Base-by-base conservation (phyloP, 495 filamentous ascomycete genomes). In the Penicillium riverlandense region DNA sequence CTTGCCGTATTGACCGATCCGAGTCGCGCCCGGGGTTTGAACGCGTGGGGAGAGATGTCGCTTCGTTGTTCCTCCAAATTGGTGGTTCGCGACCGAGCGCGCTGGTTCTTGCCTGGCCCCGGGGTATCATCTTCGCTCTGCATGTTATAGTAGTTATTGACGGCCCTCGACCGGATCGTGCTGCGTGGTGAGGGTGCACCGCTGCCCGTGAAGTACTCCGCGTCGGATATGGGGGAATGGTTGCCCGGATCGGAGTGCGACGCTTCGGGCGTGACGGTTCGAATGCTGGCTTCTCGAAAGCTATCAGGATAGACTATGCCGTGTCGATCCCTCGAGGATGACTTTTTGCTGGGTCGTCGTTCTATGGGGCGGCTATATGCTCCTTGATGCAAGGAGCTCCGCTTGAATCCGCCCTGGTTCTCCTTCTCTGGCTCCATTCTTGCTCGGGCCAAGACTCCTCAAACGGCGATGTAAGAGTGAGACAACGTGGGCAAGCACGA, bases 301-400 rank as follows among this genome's bases (percentile, higher is more conserved):
- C 62, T 73, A 42, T 77, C 74, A 27, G 72, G 68, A 47, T 76
- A 77, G 22, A 76, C 62, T 58, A 72, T 74, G 35, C 71, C 74
- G 54, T 74, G 71, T 29, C 72, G 70, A 44, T 76, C 72, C 40
- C 65, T 67, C 7, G 74, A 77, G 13, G 73, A 74, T 12, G 72
- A 71, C 48, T 77, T 74, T 47, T 75, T 78, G 60, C 72, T 76
- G 1, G 74, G 56, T 29, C 72, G 65, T 13, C 71, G 64, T 57
- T 75, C 69, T 51, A 76, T 63, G 15, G 67, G 65, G 34, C 67
- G 67, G 45, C 63, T 71, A 47, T 70, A 59, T 33, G 61, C 40
- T 35, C 62, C 63, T 37, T 72, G 67, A 40, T 69, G 66, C 46
- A 65, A 55, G 9, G 70, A 73, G 49, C 63, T 67, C 50, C 70